Evolutionary conservation across 1,284 basidiomycete genomes (phyloP).

Genomic region (Athelia sp.): DNA sequence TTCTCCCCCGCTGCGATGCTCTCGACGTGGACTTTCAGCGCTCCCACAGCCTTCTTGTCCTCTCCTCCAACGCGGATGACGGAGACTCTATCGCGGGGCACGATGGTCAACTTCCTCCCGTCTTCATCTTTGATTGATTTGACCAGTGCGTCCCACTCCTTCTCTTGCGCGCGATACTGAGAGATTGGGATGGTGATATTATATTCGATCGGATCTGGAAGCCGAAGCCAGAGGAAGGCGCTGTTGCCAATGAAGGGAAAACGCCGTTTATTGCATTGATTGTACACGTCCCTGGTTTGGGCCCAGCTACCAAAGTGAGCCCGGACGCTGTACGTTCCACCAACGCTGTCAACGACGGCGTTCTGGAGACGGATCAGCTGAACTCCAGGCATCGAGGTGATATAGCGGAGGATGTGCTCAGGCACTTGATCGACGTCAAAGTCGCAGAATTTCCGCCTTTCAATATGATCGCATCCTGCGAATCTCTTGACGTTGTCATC

Average conservation of each 20-base stretch:
- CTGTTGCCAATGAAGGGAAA: slow-evolving; percentile 23
- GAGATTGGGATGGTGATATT: slow-evolving; percentile 36
- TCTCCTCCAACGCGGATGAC: slow-evolving; percentile 63
- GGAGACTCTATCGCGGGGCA: slow-evolving; percentile 58
- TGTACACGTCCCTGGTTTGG: slow-evolving; percentile 32
- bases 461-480: no score
- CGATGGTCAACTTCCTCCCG: neutral
- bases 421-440: no score
- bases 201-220: slow-evolving; percentile 42
- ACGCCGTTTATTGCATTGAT: slow-evolving; percentile 21
- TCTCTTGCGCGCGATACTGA: slow-evolving; percentile 47
- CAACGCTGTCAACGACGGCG: slow-evolving; percentile 4
- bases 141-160: slow-evolving; percentile 39
- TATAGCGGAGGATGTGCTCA: no score
- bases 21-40: neutral
- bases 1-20: neutral
- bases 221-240: slow-evolving; percentile 24
- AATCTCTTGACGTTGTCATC: no score
- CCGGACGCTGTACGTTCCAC: slow-evolving; percentile 26
- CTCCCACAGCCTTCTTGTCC: neutral
- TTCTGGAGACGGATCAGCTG: neutral
- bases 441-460: no score
- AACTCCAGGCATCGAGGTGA: no score
- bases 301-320: slow-evolving; percentile 43
- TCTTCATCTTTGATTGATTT: slow-evolving; percentile 25